Base-by-base conservation (phyloP, 345 rosid species). In the Diplotaxis tenuifolia region DNA sequence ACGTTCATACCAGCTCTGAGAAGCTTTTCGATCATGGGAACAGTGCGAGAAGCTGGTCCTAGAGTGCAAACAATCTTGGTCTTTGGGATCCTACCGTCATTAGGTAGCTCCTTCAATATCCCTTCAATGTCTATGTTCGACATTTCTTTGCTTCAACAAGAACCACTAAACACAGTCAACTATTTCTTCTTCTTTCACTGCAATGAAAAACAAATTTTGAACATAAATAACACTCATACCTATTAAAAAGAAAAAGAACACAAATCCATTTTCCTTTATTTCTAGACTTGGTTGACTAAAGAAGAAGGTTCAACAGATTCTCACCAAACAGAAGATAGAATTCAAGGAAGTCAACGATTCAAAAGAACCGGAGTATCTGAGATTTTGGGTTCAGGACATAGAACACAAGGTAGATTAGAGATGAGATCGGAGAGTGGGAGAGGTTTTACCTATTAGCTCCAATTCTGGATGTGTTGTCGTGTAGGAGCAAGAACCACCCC, bases 1-100 rank as follows among this genome's bases (percentile, higher is more conserved):
- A 94, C 97, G 68, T 94, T 94, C 98, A 94, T 91, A 40, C 98
- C 98, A 5, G 97, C 97, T 71, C 68, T 89, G 15, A 91, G 79
- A 80, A 94, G 89, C 87, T 94, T 94, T 85, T 91, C 96, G 2
- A 87, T 40, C 98, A 91, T 91, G 3, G 84, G 75, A 47, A 94
- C 96, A 4, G 90, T 76, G 1, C 97, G 87, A 0, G 98, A 94
- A 56, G 98, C 89, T 2, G 96, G 98, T 8, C 98, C 97, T n/a
- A 94, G 76, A 50, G 96, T 94, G 77, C 98, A 94, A 2, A 93
- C 96, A 7, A 91, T 91, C 87, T 93, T 93, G 1, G 97, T 91
- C 72, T 79, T 91, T 2, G 97, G 94, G 25, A 93, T 75, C 29
- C 94, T 86, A 4, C 80, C 80, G 71, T 91, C 88, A n/a, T 77